Percentiles rank a stretch among this genome's conserved stretches.
Conservation (phyloP, 441 rosid genomes). For the Biscutella laevigata region DNA sequence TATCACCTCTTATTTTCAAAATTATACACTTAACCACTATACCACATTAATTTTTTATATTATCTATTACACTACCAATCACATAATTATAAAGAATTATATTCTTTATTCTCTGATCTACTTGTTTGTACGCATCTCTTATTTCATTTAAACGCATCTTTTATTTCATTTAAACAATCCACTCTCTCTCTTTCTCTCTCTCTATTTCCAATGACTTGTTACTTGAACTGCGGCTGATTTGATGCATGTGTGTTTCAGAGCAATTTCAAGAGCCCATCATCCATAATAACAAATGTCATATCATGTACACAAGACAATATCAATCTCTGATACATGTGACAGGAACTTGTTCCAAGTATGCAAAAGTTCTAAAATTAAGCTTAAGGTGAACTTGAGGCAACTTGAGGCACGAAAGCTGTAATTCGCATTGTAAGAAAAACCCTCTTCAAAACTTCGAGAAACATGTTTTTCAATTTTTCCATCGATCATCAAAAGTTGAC, state of each 20-base stretch:
- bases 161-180: too few relatives aligned
- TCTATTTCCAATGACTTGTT: too few relatives aligned
- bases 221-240: too few relatives aligned
- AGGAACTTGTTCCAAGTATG: conserved; percentile 9
- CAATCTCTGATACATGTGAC: not conserved
- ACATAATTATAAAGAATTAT: too few relatives aligned
- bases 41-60: too few relatives aligned
- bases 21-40: too few relatives aligned
- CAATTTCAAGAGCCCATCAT: conserved; percentile 99
- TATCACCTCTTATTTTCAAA: too few relatives aligned
- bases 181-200: too few relatives aligned
- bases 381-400: conserved; percentile 68
- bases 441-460: conserved; percentile 78
- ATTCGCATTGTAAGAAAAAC: conserved; percentile 93
- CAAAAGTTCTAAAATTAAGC: conserved; percentile 3
- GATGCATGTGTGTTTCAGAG: conserved; percentile 73
- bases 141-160: too few relatives aligned
- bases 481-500: conserved; percentile 88
- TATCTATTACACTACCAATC: too few relatives aligned
- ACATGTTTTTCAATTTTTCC: conserved; percentile 84
- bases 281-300: conserved; percentile 89
- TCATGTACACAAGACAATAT: conserved; percentile 39
- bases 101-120: too few relatives aligned
- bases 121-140: too few relatives aligned
- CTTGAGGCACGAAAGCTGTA: conserved; percentile 83